Evolutionary conservation across 2,329 filamentous ascomycete genomes (phyloP).

Genomic region (Alternaria panax): DNA sequence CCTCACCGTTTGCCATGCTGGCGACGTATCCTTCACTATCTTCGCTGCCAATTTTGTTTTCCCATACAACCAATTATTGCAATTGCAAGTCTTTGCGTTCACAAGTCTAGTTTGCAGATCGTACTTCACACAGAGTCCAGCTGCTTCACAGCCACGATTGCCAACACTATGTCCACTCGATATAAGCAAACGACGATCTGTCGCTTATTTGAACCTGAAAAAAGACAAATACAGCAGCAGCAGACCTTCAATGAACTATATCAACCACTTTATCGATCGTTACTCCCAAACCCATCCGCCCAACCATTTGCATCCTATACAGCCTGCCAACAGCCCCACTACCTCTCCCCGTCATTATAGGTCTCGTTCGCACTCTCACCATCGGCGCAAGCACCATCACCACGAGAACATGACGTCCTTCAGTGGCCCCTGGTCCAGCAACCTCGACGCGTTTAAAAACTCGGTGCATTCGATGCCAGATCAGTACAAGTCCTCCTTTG

Average conservation of each 20-base stretch:
- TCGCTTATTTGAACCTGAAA: neutral
- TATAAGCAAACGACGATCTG: constrained; percentile 6
- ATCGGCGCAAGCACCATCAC: constrained; percentile 16
- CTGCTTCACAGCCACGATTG: constrained; percentile 6
- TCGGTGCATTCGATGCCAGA: constrained; percentile 34
- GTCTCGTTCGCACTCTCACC: neutral
- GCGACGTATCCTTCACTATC: neutral
- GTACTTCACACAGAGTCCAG: neutral
- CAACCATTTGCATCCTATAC: neutral
- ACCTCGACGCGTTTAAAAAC: constrained; percentile 34
- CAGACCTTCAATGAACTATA: constrained; percentile 15
- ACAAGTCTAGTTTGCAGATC: constrained; percentile 7
- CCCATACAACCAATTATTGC: neutral
- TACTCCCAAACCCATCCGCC: neutral
- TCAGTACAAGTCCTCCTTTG: constrained; percentile 33
- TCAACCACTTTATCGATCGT: constrained; percentile 19
- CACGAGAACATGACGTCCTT: constrained; percentile 25
- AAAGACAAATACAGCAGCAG: neutral
- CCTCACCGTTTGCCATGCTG: neutral
- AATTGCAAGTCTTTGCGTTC: neutral
- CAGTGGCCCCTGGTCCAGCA: constrained; percentile 36
- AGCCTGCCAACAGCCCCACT: neutral
- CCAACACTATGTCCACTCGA: constrained; percentile 5
- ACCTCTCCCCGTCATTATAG: neutral
- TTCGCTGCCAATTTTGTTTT: neutral